Conservation (phyloP, 108 stramenopile species). For the Bacterosira constricta region DNA sequence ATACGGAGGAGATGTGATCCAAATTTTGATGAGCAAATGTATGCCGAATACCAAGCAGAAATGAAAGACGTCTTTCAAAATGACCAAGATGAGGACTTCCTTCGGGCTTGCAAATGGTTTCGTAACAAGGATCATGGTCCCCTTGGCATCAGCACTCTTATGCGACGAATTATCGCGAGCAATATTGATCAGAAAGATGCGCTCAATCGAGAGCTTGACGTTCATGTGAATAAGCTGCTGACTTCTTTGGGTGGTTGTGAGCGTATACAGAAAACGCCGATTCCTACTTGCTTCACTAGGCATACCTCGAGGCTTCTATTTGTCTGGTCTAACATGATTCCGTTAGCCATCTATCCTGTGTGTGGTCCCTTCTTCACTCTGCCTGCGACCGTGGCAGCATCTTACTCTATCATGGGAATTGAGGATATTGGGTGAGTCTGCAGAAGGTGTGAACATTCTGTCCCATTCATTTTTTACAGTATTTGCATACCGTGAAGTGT, state of each 20-base stretch:
- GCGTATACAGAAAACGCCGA: slow-evolving; percentile 51
- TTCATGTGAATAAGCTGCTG: slow-evolving; percentile 40
- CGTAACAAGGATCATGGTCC: slow-evolving; percentile 42
- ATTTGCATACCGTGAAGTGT: too few relatives aligned
- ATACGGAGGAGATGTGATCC: slow-evolving; percentile 27
- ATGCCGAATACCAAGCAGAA: slow-evolving; percentile 50
- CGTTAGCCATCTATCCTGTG: slow-evolving; percentile 54
- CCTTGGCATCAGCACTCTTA: slow-evolving; percentile 29
- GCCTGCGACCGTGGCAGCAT: slow-evolving; percentile 39
- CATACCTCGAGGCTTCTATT: slow-evolving; percentile 47
- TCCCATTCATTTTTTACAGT: too few relatives aligned
- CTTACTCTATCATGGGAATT: slow-evolving; percentile 55
- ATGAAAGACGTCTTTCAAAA: slow-evolving; percentile 45
- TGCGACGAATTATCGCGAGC: slow-evolving; percentile 48
- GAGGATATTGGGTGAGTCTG: slow-evolving; percentile 53
- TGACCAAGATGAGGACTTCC: slow-evolving; percentile 40
- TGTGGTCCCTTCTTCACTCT: slow-evolving; percentile 47
- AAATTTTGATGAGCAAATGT: slow-evolving; percentile 40
- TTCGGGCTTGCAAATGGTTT: slow-evolving; percentile 33
- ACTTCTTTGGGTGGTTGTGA: slow-evolving; percentile 45
- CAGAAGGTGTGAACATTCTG: too few relatives aligned
- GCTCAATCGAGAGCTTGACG: slow-evolving; percentile 40
- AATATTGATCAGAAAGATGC: slow-evolving; percentile 26
- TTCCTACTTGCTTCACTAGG: slow-evolving; percentile 49
- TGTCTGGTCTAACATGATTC: slow-evolving; percentile 55